phyloP scores from a whole-genome alignment of 331 rosid genomes.

The Telfairia occidentalis region DNA sequence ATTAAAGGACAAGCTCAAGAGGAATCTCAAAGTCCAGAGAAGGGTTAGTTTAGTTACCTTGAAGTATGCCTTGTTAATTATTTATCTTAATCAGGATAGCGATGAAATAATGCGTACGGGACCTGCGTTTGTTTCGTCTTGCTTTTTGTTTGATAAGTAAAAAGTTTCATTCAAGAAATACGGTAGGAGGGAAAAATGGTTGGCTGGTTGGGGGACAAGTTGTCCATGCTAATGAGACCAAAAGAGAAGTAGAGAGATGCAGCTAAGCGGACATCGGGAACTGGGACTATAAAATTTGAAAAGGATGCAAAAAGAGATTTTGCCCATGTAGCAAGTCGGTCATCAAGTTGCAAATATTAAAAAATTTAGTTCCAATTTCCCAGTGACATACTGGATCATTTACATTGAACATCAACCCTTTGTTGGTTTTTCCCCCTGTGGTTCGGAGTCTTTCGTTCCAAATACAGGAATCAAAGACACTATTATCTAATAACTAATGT shows the following conservation, averaged over 20 bases:
- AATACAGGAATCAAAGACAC: neutral
- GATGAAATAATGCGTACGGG: neutral
- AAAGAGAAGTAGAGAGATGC: neutral
- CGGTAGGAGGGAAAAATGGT: neutral
- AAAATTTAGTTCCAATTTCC: neutral
- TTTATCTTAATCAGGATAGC: neutral
- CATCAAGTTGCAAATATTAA: neutral
- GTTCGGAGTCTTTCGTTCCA: neutral
- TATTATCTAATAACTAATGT: neutral
- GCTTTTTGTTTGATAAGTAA: neutral
- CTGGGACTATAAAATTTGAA: neutral
- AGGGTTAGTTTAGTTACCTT: slow-evolving; percentile 38
- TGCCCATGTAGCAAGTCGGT: neutral
- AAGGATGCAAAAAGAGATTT: neutral
- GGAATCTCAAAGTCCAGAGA: slow-evolving; percentile 38
- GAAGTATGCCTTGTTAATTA: neutral
- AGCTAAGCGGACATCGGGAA: neutral
- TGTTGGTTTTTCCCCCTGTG: neutral
- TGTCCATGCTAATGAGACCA: neutral
- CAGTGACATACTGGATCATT: neutral
- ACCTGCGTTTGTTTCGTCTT: neutral
- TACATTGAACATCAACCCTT: neutral
- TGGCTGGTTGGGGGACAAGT: neutral
- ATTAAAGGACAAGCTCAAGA: slow-evolving; percentile 39
- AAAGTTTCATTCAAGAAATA: neutral